Evolutionary conservation across 78 protist species (phyloP), one percentile per base, ranked within the genome.

Genomic region (Bodo saltans): DNA sequence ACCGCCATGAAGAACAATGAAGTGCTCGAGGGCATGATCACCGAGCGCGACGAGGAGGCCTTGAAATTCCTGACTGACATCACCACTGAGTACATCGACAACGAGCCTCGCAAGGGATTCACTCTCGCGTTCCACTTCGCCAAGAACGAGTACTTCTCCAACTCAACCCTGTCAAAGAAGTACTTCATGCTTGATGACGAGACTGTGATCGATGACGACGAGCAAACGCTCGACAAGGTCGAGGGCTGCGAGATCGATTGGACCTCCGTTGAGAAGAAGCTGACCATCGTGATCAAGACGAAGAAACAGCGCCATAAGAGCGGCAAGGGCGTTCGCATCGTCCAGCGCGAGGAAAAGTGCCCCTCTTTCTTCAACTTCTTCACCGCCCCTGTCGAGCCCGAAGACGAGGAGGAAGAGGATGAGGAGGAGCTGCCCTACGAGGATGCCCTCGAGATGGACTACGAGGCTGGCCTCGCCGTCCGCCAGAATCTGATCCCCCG

Each of bases 361-460:
- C 80, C 73, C 42, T 47, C 83, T 23, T 89, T 89, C 89, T 89
- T 89, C 84, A 75, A 75, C 85, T 89, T 89, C 92, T 89, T 89
- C 88, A 74, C 34, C 30, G 87, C 90, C 23, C 83, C 83, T 3
- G 52, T 78, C 81, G 52, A 71, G 29, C 42, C 70, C 39, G 69
- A 39, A 74, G 88, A 88, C 30, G 84, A 81, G 37, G 76, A 30
- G n/a, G 74, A 74, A 38, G 34, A 41, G 69, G 72, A 11, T 2
- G 86, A 47, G 40, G 88, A 85, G 70, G 84, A 60, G 53, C 33
- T 68, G 85, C 74, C 38, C 38, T 21, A 25, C 0, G 8, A 0
- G 27, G 52, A 75, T 68, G 75, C 38, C 68, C 32, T 89, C 42
- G 87, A 81, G 67, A 4, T 4, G 4, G 92, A 89, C 82, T 86